Evolutionary conservation across 345 rosid genomes (phyloP).

Genomic region (Hibiscus syriacus): DNA sequence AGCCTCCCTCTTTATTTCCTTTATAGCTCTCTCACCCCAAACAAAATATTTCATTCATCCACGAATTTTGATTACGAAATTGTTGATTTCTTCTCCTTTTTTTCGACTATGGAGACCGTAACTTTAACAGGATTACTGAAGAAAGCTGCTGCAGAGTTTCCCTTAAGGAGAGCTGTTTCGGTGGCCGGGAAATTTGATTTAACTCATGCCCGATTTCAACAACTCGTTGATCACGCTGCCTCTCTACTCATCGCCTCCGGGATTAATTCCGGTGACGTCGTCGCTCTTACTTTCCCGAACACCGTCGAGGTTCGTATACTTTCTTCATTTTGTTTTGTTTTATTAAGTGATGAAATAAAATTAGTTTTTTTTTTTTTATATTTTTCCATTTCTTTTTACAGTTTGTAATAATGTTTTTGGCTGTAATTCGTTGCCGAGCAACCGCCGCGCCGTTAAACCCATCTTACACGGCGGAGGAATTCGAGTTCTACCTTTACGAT

Average conservation of each 20-base stretch:
- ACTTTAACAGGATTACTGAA: slow-evolving; percentile 39
- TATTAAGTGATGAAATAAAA: background rate
- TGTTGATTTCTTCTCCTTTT: too few species aligned
- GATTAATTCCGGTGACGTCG: slow-evolving; percentile 46
- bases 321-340: too few species aligned
- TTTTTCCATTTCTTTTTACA: slow-evolving; percentile 10
- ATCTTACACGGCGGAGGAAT: too few species aligned
- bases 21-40: too few species aligned
- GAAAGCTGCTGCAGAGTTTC: slow-evolving; percentile 35
- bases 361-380: background rate
- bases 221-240: slow-evolving; percentile 46
- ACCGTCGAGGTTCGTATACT: slow-evolving; percentile 50
- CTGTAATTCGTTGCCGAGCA: too few species aligned
- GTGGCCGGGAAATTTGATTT: slow-evolving; percentile 38
- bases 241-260: slow-evolving; percentile 43
- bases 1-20: too few species aligned
- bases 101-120: slow-evolving; percentile 33
- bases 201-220: slow-evolving; percentile 32
- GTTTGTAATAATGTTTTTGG: slow-evolving; percentile 70
- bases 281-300: slow-evolving; percentile 62
- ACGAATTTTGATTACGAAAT: too few species aligned
- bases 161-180: slow-evolving; percentile 32
- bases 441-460: too few species aligned
- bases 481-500: too few species aligned
- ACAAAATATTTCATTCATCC: too few species aligned